Conservation (phyloP, 2,329 filamentous ascomycete species). For the Colletotrichum chrysophilum region DNA sequence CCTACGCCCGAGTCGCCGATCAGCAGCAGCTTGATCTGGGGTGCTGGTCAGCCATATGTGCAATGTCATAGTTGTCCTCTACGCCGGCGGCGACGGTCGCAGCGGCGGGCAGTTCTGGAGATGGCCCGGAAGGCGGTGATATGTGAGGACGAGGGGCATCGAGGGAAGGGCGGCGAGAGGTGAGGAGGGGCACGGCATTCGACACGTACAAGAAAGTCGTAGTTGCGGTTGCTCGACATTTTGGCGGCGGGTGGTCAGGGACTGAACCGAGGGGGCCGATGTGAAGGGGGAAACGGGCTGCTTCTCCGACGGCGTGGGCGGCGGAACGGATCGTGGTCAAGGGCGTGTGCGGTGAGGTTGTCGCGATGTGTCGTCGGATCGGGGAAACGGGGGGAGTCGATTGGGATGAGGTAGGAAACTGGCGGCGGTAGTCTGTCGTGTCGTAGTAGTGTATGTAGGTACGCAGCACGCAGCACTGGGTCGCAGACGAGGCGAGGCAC, state of each 20-base stretch:
- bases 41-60: constrained; percentile 24
- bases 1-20: constrained; percentile 97
- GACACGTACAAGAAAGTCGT: constrained; percentile 90
- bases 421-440: constrained; percentile 1
- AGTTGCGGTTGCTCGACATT: constrained; percentile 98
- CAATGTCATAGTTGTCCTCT: constrained; percentile 18
- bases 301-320: not conserved
- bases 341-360: not conserved
- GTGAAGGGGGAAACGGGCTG: not conserved
- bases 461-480: constrained; percentile 3
- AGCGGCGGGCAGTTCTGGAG: not conserved
- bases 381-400: not conserved
- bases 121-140: not conserved
- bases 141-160: not conserved
- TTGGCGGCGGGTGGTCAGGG: constrained; percentile 34
- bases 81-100: not conserved
- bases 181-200: constrained; percentile 25
- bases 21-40: constrained; percentile 92
- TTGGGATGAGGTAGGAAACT: constrained; percentile 9
- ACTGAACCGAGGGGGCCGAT: constrained; percentile 16
- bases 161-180: constrained; percentile 4
- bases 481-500: constrained; percentile 10
- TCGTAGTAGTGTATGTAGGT: not conserved
- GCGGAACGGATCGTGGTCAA: not conserved
- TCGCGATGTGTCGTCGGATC: constrained; percentile 19